Conservation (phyloP, 805 yeast species). For the Jamesozyma jinghongensis region DNA sequence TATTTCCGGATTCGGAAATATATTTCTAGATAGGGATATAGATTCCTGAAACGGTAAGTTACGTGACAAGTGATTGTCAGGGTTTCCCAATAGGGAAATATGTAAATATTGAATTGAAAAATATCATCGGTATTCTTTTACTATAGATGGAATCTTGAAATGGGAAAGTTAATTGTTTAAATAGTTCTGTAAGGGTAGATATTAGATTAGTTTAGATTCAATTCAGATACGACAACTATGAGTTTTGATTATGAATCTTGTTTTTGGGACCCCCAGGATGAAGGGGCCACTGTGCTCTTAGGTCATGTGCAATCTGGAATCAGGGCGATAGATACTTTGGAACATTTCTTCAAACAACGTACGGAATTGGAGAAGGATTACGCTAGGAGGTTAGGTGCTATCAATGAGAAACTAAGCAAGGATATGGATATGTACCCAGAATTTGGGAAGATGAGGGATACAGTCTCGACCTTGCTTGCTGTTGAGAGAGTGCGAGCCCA, state of each 20-base stretch:
- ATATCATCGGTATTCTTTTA: too few relatives aligned
- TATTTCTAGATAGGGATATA: too few relatives aligned
- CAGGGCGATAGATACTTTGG: conserved; percentile 18
- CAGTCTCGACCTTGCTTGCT: conserved; percentile 11
- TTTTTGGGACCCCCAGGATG: conserved; percentile 30
- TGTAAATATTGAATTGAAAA: not conserved
- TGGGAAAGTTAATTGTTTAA: too few relatives aligned
- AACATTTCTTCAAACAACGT: conserved; percentile 24
- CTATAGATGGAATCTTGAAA: too few relatives aligned
- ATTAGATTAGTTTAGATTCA: too few relatives aligned
- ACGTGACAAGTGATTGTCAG: too few relatives aligned
- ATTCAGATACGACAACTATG: conserved; percentile 12
- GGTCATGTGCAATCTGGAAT: conserved; percentile 25
- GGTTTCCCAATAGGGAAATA: conserved; percentile 4
- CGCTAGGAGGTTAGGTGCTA: conserved; percentile 28
- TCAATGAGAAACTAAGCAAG: conserved; percentile 19
- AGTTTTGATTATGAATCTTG: conserved; percentile 25
- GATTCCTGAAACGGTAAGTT: too few relatives aligned
- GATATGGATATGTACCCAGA: conserved; percentile 20
- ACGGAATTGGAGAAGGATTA: conserved; percentile 28
- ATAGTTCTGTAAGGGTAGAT: too few relatives aligned
- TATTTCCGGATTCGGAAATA: too few relatives aligned
- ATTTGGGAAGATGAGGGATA: conserved; percentile 21
- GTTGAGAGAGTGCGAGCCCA: conserved; percentile 23
- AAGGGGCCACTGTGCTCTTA: conserved; percentile 24